Conservation (phyloP, 2,329 filamentous ascomycete genomes). For the Diaporthe aspalathi region DNA sequence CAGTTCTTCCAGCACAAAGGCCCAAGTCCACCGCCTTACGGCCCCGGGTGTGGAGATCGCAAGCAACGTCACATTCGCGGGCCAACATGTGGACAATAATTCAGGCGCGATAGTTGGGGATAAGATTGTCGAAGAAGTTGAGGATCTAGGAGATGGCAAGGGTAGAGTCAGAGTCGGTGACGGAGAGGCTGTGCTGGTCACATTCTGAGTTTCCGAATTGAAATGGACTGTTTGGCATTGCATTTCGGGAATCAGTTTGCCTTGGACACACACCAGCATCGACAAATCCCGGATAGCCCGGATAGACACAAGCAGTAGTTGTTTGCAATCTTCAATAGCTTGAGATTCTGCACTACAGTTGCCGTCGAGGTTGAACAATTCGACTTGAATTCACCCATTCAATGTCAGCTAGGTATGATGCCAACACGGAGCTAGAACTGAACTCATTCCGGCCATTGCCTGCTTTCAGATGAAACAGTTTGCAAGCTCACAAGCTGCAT, state of each 20-base stretch:
- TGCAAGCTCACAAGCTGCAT: not conserved
- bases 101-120: not conserved
- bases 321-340: not conserved
- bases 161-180: not conserved
- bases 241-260: not conserved
- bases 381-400: not conserved
- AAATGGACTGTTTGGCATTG: no score
- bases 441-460: not conserved
- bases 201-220: not conserved
- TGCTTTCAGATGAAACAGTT: not conserved
- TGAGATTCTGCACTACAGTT: rapidly evolving
- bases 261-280: no score
- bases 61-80: constrained; percentile 27
- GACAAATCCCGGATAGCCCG: no score
- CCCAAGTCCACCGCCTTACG: constrained; percentile 18
- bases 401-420: not conserved
- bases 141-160: not conserved
- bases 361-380: not conserved
- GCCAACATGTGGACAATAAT: constrained; percentile 20
- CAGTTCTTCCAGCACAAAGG: not conserved
- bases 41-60: constrained; percentile 23
- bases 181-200: constrained; percentile 7
- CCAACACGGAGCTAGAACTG: not conserved
- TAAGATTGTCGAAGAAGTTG: not conserved
- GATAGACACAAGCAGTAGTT: no score